Evolutionary conservation across 2,329 filamentous ascomycete genomes (phyloP).

Genomic region (Tolypocladium paradoxum): DNA sequence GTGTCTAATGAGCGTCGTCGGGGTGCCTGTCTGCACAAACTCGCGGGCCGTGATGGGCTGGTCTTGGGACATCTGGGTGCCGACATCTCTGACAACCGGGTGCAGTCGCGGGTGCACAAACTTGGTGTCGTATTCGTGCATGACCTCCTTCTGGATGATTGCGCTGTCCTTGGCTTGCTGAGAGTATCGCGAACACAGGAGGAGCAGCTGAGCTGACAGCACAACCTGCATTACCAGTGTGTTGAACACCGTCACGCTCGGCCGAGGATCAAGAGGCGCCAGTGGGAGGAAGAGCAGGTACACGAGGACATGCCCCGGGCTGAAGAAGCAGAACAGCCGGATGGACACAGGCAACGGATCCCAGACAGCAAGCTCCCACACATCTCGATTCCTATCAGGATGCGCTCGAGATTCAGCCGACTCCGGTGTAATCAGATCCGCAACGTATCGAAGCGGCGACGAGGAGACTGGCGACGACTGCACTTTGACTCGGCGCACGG

Average conservation of each 20-base stretch:
- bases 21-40: constrained; percentile 38
- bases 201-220: constrained; percentile 65
- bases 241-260: constrained; percentile 77
- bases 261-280: constrained; percentile 60
- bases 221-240: constrained; percentile 66
- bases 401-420: constrained; percentile 76
- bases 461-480: constrained; percentile 70
- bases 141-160: constrained; percentile 80
- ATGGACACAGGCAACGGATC: constrained; percentile 80
- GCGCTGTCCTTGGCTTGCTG: constrained; percentile 79
- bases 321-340: constrained; percentile 80
- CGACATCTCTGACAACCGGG: constrained; percentile 65
- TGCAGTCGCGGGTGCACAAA: constrained; percentile 87
- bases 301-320: constrained; percentile 82
- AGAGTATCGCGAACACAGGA: constrained; percentile 62
- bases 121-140: constrained; percentile 93
- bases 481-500: constrained; percentile 78
- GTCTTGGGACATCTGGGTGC: constrained; percentile 59
- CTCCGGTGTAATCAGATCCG: constrained; percentile 53
- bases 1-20: constrained; percentile 55
- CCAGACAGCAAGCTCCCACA: constrained; percentile 93
- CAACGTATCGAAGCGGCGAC: constrained; percentile 68
- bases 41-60: constrained; percentile 30
- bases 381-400: constrained; percentile 70
- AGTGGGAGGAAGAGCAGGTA: constrained; percentile 85